Base-by-base conservation (phyloP, 2,329 filamentous ascomycete species). In the Botrytis sinoallii region DNA sequence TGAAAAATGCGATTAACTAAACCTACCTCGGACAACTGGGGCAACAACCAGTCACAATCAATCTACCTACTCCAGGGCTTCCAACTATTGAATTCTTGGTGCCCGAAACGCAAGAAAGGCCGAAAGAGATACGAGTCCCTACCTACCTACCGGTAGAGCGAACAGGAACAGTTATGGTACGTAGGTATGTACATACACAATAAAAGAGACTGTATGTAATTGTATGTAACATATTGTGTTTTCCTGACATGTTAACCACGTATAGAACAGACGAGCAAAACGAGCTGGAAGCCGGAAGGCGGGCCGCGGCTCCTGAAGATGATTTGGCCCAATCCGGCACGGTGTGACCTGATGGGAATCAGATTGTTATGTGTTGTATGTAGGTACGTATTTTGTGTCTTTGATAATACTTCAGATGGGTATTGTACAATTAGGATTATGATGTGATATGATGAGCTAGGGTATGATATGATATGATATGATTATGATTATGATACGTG, bases 371-470 rank as follows among this genome's bases (percentile, higher is more conserved):
- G 42, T 48, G 32, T 25, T 66, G 29, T 48, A 25, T 48, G 44
- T 9, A n/a, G 22, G 38, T 68, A 32, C 48, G 48, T 29, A 32
- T 42, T 55, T 68, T 22, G 48, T 55, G 38, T 20, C 16, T 60
- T 60, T 25, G 20, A 18, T 16, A 12, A 52, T 25, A 44, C 20
- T 57, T 44, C 20, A 70, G 38, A 46, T 35, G 40, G 52, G 12
- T 6, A 60, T 55, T 67, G 48, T 42, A 57, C 35, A 46, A 70
- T 70, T 59, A 35, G 52, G 20, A 32, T 70, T 57, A 25, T 70
- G 38, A 25, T 57, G 42, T 60, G 7, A 38, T 55, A 22, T 38
- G 4, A 16, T 18, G 38, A 6, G 65, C 12, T 59, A 59, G 25
- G 18, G 18, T 20, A 55, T 40, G 48, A 10, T 29, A 55, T 22